These are phyloP conservation scores for Fraxinus velutina DNA, from an alignment of 305 asterid genomes.

Conservation along the genomic window DNA sequence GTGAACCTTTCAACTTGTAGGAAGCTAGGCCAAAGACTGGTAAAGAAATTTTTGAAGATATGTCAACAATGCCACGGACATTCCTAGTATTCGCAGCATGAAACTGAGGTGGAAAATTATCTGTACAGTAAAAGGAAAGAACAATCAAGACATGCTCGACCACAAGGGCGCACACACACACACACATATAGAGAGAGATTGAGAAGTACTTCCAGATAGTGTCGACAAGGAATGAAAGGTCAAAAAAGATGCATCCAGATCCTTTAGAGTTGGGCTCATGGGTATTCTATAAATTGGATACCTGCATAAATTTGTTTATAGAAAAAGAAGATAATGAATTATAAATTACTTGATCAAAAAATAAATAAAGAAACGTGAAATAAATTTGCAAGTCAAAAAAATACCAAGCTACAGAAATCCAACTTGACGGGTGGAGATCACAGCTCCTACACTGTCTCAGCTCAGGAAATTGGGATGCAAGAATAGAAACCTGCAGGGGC, in stretches of 20 bases:
- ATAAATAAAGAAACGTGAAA: not conserved
- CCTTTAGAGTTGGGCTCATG: slow-evolving; percentile 56
- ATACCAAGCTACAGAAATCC: slow-evolving; percentile 91
- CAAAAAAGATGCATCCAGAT: slow-evolving; percentile 68
- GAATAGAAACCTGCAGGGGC: slow-evolving; percentile 49
- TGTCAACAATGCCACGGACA: slow-evolving; percentile 33
- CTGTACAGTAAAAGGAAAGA: slow-evolving; percentile 31
- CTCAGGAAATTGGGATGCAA: slow-evolving; percentile 58
- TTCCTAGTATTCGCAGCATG: slow-evolving; percentile 40
- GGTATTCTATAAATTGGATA: slow-evolving; percentile 87
- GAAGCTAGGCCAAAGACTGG: slow-evolving; percentile 80
- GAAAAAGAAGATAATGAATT: slow-evolving; percentile 22
- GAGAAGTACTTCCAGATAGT: slow-evolving; percentile 47
- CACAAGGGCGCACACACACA: not conserved
- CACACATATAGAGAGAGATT: slow-evolving; percentile 1
- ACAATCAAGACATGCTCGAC: slow-evolving; percentile 7
- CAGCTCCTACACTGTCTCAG: slow-evolving; percentile 63
- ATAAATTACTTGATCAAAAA: not conserved
- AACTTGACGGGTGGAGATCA: slow-evolving; percentile 75
- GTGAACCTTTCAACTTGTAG: slow-evolving; percentile 62
- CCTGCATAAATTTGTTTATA: slow-evolving; percentile 46
- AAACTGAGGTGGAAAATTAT: slow-evolving; percentile 29
- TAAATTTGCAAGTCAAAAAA: slow-evolving; percentile 14
- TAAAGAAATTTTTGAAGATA: slow-evolving; percentile 49
- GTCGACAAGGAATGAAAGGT: slow-evolving; percentile 76